phyloP scores from a whole-genome alignment of 2,329 filamentous ascomycete genomes.

The Trichoderma sp. region DNA sequence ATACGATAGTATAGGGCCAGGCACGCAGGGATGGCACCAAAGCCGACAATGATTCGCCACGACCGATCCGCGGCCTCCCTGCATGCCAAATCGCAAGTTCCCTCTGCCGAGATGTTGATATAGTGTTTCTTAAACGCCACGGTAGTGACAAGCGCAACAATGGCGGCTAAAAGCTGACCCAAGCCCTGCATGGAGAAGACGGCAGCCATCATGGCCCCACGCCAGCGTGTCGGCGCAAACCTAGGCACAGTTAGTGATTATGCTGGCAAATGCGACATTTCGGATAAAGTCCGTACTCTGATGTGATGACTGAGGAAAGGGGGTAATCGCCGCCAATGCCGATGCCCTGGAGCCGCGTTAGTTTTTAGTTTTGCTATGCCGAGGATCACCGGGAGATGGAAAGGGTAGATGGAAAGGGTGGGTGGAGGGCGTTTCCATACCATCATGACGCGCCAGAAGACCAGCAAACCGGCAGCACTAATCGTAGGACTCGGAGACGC shows the following conservation, averaged over 20 bases:
- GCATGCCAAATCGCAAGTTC: conserved; percentile 59
- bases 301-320: conserved; percentile 74
- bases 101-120: conserved; percentile 38
- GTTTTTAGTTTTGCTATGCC: background rate
- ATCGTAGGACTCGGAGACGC: conserved; percentile 59
- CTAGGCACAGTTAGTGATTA: conserved; percentile 34
- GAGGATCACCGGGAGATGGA: background rate
- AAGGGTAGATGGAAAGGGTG: too few relatives aligned
- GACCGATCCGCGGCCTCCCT: conserved; percentile 71
- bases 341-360: conserved; percentile 47
- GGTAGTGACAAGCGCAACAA: conserved; percentile 68
- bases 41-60: conserved; percentile 78
- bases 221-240: conserved; percentile 77
- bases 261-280: conserved; percentile 19
- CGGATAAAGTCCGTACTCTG: conserved; percentile 48
- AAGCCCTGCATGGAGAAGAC: conserved; percentile 85
- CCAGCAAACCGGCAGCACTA: conserved; percentile 57
- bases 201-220: conserved; percentile 77
- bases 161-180: conserved; percentile 69
- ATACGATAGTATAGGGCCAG: conserved; percentile 82
- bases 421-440: conserved; percentile 31
- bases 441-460: conserved; percentile 77
- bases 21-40: conserved; percentile 73
- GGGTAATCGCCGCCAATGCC: conserved; percentile 83
- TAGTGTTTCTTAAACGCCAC: conserved; percentile 58